Evolutionary conservation across 345 rosid genomes (phyloP).

Genomic region (Garcia nutans): DNA sequence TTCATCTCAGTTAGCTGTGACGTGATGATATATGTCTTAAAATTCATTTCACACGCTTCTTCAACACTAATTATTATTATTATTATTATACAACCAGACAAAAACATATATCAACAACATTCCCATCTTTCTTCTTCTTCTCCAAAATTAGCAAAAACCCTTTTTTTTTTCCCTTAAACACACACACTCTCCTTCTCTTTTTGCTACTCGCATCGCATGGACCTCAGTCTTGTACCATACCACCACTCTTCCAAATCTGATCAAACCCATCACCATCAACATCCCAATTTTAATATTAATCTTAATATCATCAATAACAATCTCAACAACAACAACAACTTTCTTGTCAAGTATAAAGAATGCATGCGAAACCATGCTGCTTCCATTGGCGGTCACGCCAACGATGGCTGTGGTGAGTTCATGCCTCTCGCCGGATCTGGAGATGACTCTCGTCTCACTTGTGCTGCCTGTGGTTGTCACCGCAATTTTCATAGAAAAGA

Average conservation of each 20-base stretch:
- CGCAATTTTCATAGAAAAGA: conserved; percentile 51
- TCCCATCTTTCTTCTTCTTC: neutral
- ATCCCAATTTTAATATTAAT: neutral
- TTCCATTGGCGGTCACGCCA: conserved; percentile 49
- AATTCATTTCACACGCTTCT: conserved; percentile 13
- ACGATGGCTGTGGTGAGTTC: conserved; percentile 61
- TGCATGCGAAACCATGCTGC: conserved; percentile 50
- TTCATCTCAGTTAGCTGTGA: too few species aligned
- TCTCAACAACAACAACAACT: neutral
- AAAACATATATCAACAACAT: neutral
- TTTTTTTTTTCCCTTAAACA: neutral
- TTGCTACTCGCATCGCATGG: conserved; percentile 11
- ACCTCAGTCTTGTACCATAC: conserved; percentile 27
- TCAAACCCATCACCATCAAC: neutral
- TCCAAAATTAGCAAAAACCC: neutral
- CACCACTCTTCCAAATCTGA: neutral
- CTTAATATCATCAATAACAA: too few species aligned
- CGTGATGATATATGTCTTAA: neutral
- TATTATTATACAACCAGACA: neutral
- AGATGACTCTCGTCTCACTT: conserved; percentile 27
- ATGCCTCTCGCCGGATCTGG: conserved; percentile 34
- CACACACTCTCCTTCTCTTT: neutral
- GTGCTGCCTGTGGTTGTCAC: conserved; percentile 61
- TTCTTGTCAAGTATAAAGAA: conserved; percentile 17
- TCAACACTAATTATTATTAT: conserved; percentile 9